phyloP scores from a whole-genome alignment of 2,329 filamentous ascomycete species.

The Bipolaris sorokiniana region DNA sequence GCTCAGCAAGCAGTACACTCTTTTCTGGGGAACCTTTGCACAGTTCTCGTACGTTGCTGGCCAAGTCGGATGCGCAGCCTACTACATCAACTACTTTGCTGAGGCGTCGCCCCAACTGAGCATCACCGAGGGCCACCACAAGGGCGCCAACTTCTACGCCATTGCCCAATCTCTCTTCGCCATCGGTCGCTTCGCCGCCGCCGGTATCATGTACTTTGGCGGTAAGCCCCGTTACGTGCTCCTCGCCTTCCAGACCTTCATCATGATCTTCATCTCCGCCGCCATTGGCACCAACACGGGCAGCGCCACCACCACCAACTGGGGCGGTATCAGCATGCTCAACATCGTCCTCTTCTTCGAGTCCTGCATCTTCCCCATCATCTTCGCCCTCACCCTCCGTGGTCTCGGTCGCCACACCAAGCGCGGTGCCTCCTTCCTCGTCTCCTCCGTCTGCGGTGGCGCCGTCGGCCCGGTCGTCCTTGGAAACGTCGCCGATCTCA shows the following conservation, averaged over 20 bases:
- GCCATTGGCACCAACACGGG: slow-evolving; percentile 46
- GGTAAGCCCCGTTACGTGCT: slow-evolving; percentile 48
- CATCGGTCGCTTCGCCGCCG: slow-evolving; percentile 46
- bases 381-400: slow-evolving; percentile 47
- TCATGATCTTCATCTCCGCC: slow-evolving; percentile 47
- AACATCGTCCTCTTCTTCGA: slow-evolving; percentile 51
- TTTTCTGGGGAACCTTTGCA: slow-evolving; percentile 45
- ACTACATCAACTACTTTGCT: slow-evolving; percentile 50
- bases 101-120: slow-evolving; percentile 42
- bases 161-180: slow-evolving; percentile 49
- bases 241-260: slow-evolving; percentile 44
- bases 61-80: slow-evolving; percentile 62
- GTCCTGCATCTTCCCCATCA: slow-evolving; percentile 49
- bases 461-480: slow-evolving; percentile 46
- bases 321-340: slow-evolving; percentile 46
- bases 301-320: slow-evolving; percentile 36
- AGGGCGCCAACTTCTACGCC: slow-evolving; percentile 49
- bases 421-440: slow-evolving; percentile 48
- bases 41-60: slow-evolving; percentile 63
- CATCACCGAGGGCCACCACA: slow-evolving; percentile 34
- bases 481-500: slow-evolving; percentile 45
- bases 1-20: slow-evolving; percentile 65
- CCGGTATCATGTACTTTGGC: slow-evolving; percentile 46
- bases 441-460: slow-evolving; percentile 46
- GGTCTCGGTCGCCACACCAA: slow-evolving; percentile 50